phyloP scores from a whole-genome alignment of 306 rosid species.

The Arachis hypogaea region DNA sequence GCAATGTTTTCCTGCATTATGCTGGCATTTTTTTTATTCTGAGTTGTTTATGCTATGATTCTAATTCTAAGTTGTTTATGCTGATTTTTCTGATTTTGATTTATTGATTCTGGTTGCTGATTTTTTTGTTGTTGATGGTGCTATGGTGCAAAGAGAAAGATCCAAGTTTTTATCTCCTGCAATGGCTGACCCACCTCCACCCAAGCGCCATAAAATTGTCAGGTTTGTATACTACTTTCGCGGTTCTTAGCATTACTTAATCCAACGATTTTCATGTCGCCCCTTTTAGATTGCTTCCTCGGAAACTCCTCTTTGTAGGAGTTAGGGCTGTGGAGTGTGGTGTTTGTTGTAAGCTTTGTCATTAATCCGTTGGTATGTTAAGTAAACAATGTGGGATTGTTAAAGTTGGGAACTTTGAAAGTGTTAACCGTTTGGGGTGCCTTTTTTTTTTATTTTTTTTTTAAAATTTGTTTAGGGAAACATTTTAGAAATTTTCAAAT shows the following conservation, averaged over 20 bases:
- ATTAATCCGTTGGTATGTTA: not conserved
- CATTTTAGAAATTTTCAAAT: constrained; percentile 2
- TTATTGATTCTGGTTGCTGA: too few relatives aligned
- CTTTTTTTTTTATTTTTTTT: not conserved
- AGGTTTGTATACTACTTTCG: constrained; percentile 50
- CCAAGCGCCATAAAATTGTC: constrained; percentile 70
- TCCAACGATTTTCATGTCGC: not conserved
- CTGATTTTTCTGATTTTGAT: too few relatives aligned
- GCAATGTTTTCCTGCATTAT: too few relatives aligned
- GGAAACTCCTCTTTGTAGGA: constrained; percentile 11
- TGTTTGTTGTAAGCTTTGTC: not conserved
- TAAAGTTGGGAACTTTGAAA: constrained; percentile 9
- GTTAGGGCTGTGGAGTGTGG: constrained; percentile 17
- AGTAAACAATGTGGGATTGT: not conserved
- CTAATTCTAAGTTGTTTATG: too few relatives aligned
- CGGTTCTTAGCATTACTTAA: not conserved
- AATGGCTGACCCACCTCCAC: constrained; percentile 67
- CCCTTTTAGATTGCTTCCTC: not conserved
- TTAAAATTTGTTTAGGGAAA: not conserved
- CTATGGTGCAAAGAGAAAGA: too few relatives aligned
- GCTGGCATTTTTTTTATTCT: too few relatives aligned
- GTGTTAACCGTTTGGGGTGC: not conserved
- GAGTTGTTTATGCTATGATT: too few relatives aligned
- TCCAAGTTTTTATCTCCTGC: not conserved
- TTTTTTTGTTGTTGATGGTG: too few relatives aligned